Percentiles rank a stretch among this genome's conserved stretches.
These are phyloP conservation scores for Camellia lanceoleosa DNA, from an alignment of 148 eudicot genomes.

Conservation along the genomic window DNA sequence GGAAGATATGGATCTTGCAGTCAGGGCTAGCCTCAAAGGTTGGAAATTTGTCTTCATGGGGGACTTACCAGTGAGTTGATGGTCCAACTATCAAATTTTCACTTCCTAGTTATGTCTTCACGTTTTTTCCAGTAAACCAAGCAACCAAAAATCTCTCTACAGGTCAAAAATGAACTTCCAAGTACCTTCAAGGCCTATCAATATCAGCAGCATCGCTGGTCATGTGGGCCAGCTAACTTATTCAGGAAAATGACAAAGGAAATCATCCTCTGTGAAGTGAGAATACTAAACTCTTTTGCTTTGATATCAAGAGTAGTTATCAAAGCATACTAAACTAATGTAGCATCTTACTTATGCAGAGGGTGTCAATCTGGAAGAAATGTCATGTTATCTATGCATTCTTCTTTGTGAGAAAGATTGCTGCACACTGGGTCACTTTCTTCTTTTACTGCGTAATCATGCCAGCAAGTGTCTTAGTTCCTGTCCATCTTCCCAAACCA, in stretches of 20 bases:
- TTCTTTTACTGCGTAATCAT: constrained; percentile 46
- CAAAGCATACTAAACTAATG: neutral
- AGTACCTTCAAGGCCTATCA: constrained; percentile 48
- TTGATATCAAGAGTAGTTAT: neutral
- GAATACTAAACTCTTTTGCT: neutral
- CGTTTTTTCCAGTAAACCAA: constrained; percentile 2
- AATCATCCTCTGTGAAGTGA: constrained; percentile 36
- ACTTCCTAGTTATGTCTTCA: neutral
- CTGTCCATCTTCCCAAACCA: constrained; percentile 41
- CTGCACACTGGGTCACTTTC: constrained; percentile 50
- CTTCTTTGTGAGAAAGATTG: constrained; percentile 48
- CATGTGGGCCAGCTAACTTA: constrained; percentile 53
- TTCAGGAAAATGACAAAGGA: constrained; percentile 47
- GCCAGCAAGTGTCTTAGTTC: constrained; percentile 39
- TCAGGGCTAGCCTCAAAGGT: constrained; percentile 44
- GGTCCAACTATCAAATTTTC: neutral
- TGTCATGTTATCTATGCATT: constrained; percentile 42
- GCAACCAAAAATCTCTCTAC: neutral
- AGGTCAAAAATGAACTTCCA: constrained; percentile 56
- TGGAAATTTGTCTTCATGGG: constrained; percentile 50
- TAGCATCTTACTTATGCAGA: constrained; percentile 18
- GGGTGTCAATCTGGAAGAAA: constrained; percentile 42
- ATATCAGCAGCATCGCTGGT: constrained; percentile 53
- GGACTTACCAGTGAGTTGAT: constrained; percentile 30
- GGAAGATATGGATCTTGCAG: constrained; percentile 55